Conservation (phyloP, 1,284 basidiomycete species). For the Moesziomyces sp. region DNA sequence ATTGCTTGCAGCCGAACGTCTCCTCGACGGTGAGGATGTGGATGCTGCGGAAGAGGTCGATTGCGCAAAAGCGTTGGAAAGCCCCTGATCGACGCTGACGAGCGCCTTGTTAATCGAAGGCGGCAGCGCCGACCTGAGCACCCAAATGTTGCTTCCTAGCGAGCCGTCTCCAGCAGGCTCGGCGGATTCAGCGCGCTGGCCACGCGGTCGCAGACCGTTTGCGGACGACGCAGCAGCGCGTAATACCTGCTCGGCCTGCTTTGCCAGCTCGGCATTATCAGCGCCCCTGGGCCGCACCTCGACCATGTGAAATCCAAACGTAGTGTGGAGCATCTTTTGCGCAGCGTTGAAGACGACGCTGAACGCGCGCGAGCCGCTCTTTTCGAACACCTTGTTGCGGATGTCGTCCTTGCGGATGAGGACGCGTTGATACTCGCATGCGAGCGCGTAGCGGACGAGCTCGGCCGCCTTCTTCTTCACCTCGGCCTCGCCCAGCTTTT, state of each 20-base stretch:
- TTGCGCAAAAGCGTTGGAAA: conserved; percentile 18
- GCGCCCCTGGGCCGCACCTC: conserved; percentile 51
- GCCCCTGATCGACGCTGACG: conserved; percentile 10
- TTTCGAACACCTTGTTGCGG: conserved; percentile 31
- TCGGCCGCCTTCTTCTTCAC: conserved; percentile 49
- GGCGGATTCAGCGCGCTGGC: conserved; percentile 5
- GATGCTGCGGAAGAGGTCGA: not conserved
- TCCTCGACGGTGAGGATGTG: conserved; percentile 11
- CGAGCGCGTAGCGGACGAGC: conserved; percentile 51
- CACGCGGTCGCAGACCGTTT: conserved; percentile 28
- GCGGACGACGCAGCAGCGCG: conserved; percentile 25
- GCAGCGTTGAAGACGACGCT: conserved; percentile 54
- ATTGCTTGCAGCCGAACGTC: conserved; percentile 1
- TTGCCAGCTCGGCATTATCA: conserved; percentile 49
- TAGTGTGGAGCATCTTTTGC: conserved; percentile 44
- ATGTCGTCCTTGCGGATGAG: conserved; percentile 49
- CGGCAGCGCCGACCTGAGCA: conserved; percentile 25
- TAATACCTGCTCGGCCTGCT: conserved; percentile 29
- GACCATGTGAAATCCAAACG: conserved; percentile 54
- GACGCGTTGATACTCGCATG: conserved; percentile 44
- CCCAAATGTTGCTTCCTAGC: conserved; percentile 22
- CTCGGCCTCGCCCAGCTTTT: conserved; percentile 34
- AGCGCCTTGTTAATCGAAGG: conserved; percentile 11
- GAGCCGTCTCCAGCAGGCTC: conserved; percentile 10
- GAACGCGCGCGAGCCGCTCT: conserved; percentile 28